These are phyloP conservation scores for Asterophora parasitica DNA, from an alignment of 768 basidiomycete species.

Conservation along the genomic window DNA sequence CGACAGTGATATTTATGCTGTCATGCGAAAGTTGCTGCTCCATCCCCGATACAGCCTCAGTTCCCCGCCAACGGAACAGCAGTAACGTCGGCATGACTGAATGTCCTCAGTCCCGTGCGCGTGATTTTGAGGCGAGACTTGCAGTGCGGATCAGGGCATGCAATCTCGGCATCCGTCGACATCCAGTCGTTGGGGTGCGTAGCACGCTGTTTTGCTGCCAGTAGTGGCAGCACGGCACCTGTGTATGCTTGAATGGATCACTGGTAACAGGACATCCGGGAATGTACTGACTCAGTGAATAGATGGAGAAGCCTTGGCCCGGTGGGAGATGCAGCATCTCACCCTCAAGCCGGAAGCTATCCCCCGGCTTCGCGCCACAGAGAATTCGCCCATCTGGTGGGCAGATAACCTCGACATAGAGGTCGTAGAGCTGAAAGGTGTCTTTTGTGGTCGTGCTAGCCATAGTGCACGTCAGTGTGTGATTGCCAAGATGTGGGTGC, in stretches of 20 bases:
- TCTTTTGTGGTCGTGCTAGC: conserved; percentile 23
- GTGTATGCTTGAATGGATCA: background rate
- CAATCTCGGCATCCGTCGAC: conserved; percentile 58
- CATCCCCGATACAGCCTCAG: too few species aligned
- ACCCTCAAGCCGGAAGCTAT: conserved; percentile 57
- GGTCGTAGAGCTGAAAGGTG: conserved; percentile 57
- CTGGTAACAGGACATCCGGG: background rate
- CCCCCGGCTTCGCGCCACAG: conserved; percentile 64
- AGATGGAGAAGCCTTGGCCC: conserved; percentile 64
- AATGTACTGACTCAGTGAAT: conserved; percentile 46
- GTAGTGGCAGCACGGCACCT: conserved; percentile 61
- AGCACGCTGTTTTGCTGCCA: conserved; percentile 61
- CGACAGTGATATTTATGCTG: too few species aligned
- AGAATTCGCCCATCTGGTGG: conserved; percentile 52
- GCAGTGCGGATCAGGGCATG: conserved; percentile 67
- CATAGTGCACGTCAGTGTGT: background rate
- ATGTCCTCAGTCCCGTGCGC: too few species aligned
- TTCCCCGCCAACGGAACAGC: too few species aligned
- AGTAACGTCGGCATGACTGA: too few species aligned
- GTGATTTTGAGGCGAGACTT: conserved; percentile 31
- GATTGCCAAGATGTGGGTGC: background rate
- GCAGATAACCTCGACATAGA: conserved; percentile 59
- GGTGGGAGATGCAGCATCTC: conserved; percentile 61
- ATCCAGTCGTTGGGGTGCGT: conserved; percentile 62
- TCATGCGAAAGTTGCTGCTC: too few species aligned